Evolutionary conservation across 768 basidiomycete species (phyloP).

Genomic region (Pisolithus sp.): DNA sequence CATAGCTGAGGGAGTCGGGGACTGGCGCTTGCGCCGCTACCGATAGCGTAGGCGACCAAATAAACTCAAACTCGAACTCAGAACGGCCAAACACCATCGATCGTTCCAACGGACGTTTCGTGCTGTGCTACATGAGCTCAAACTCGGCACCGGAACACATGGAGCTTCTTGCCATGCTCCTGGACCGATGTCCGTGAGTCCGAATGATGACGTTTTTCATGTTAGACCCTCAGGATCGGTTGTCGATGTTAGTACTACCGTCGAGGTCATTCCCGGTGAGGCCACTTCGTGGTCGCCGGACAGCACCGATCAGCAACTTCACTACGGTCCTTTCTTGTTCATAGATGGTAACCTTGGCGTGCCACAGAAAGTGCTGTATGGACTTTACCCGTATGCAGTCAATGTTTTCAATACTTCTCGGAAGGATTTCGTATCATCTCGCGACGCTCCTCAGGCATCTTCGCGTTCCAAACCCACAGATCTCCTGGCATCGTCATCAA

Average conservation of each 20-base stretch:
- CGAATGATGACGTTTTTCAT: background rate
- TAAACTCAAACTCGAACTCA: too few species aligned
- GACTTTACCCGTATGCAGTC: slow-evolving; percentile 43
- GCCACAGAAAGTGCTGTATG: slow-evolving; percentile 50
- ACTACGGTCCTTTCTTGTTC: slow-evolving; percentile 50
- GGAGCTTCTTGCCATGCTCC: slow-evolving; percentile 18
- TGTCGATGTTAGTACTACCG: slow-evolving; percentile 27
- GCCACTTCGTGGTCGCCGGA: slow-evolving; percentile 38
- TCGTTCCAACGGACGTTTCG: too few species aligned
- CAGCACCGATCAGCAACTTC: slow-evolving; percentile 16
- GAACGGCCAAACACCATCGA: too few species aligned
- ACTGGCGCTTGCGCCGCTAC: too few species aligned
- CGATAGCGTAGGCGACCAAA: too few species aligned
- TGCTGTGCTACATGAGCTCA: background rate
- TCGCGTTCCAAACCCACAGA: slow-evolving; percentile 4
- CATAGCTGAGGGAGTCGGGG: too few species aligned
- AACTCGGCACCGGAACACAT: slow-evolving; percentile 7
- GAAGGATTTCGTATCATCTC: background rate
- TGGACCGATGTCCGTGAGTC: slow-evolving; percentile 24
- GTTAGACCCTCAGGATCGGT: background rate
- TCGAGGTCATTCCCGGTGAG: slow-evolving; percentile 61
- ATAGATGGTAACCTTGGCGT: slow-evolving; percentile 58
- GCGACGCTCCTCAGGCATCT: background rate
- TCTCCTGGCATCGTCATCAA: slow-evolving; percentile 32
- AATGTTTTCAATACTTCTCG: slow-evolving; percentile 28